Conservation (phyloP, 2,329 filamentous ascomycete genomes). For the Nothopassalora personata region DNA sequence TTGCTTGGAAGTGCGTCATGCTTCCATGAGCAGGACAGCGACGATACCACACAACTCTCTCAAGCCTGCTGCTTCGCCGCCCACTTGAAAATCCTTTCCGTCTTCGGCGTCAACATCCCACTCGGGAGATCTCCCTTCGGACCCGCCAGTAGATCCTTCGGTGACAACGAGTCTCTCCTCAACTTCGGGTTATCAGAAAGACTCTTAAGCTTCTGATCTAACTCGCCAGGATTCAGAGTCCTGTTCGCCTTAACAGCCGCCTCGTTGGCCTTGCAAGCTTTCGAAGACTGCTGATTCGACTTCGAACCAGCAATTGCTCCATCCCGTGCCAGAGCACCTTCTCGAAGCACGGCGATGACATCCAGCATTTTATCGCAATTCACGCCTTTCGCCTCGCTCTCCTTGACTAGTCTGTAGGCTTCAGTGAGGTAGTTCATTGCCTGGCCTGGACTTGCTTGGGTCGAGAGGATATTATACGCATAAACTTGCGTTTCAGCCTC, state of each 20-base stretch:
- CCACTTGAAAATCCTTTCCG: conserved; percentile 22
- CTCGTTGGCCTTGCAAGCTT: conserved; percentile 1
- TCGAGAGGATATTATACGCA: conserved; percentile 23
- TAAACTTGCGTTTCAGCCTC: conserved; percentile 21
- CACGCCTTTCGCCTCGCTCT: conserved; percentile 5
- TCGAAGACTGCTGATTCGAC: background rate
- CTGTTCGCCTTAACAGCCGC: background rate
- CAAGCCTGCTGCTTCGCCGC: conserved; percentile 4
- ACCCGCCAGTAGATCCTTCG: conserved; percentile 6
- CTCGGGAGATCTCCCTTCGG: conserved; percentile 3
- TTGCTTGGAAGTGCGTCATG: background rate
- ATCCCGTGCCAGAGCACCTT: conserved; percentile 3
- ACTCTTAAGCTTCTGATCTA: background rate
- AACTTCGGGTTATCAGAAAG: background rate
- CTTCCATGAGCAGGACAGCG: no score
- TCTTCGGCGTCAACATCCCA: conserved; percentile 19
- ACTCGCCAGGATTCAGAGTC: background rate
- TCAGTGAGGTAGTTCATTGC: conserved; percentile 17
- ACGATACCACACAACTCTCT: background rate
- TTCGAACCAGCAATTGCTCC: background rate
- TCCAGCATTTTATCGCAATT: conserved; percentile 16
- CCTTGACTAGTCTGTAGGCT: conserved; percentile 13
- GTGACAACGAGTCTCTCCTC: conserved; percentile 1
- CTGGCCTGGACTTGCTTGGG: conserved; percentile 17
- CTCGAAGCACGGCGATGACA: conserved; percentile 17